Percentiles rank a stretch among this genome's conserved stretches.
Conservation (phyloP, 2,329 filamentous ascomycete genomes). For the Aspergillus unguis region DNA sequence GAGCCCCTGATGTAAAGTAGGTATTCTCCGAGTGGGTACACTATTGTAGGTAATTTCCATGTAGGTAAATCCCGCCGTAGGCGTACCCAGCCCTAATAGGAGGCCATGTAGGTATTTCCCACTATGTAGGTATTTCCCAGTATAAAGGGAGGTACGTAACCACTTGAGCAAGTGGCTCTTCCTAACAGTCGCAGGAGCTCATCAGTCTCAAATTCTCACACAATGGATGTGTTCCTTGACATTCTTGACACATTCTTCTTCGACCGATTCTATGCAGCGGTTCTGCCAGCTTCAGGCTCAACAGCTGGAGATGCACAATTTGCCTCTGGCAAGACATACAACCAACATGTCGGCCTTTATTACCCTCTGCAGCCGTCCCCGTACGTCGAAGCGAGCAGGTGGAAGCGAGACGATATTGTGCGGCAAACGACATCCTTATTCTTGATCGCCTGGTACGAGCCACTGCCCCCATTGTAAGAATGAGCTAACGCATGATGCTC, state of each 20-base stretch:
- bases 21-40: background rate
- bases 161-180: background rate
- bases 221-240: constrained; percentile 86
- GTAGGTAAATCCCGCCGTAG: constrained; percentile 10
- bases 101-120: constrained; percentile 10
- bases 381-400: constrained; percentile 27
- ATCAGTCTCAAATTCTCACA: constrained; percentile 23
- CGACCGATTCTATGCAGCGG: constrained; percentile 68
- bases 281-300: constrained; percentile 18
- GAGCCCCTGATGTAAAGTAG: background rate
- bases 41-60: constrained; percentile 7
- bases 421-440: constrained; percentile 30
- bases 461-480: background rate
- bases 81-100: constrained; percentile 1
- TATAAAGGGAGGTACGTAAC: background rate
- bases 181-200: background rate
- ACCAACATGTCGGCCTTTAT: constrained; percentile 28
- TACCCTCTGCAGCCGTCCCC: constrained; percentile 24
- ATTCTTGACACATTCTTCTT: constrained; percentile 71
- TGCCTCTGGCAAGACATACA: constrained; percentile 12
- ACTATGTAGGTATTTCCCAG: constrained; percentile 6
- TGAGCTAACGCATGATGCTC: background rate
- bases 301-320: background rate
- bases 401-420: constrained; percentile 29
- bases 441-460: constrained; percentile 26